Evolutionary conservation across 768 basidiomycete genomes (phyloP), one percentile per base, ranked within the genome.

Genomic region (Amanita rubescens): DNA sequence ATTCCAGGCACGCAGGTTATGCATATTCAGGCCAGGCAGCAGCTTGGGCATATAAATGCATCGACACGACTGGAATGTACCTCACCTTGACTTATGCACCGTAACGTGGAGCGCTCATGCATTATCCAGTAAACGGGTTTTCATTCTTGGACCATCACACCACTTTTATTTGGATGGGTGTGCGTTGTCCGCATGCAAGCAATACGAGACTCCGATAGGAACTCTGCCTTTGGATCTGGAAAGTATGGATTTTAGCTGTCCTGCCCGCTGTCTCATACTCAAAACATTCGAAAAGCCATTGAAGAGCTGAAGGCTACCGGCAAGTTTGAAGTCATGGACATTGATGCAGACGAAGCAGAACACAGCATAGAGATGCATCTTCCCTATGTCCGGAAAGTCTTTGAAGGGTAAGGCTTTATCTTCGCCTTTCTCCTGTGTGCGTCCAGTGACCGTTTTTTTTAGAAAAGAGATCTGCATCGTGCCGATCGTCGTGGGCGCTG

Each of bases 351-450:
- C 63, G 93, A 94, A 68, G 90, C 86, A 25, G 96, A 99, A 62
- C 96, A 99, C 66, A 94, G 91, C 63, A 82, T 99, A 51, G 96
- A 99, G 71, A 94, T 99, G 91, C 94, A 98, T 62, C 77, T 98
- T 15, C 94, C 95, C 5, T 94, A 91, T 66, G 72, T 96, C 38
- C 80, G 88, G 47, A 91, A 91, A 66, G 70, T 86, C 10, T 96
- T 95, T 56, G 76, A 89, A 67, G 82, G 82, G 91, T 92, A 62
- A 58, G 73, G 63, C 8, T 19, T 14, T 17, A 8, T 17, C 34
- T 11, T n/a, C n/a, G n/a, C n/a, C 38, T 43, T 8, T 37, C 41
- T 32, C 14, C 24, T 5, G 51, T 27, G 12, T 41, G 20, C 32
- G 33, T 61, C 35, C 37, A 17, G 27, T 32, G 22, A 22, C 46